Evolutionary conservation across 2,329 filamentous ascomycete species (phyloP).

Genomic region (Diaporthe citri): DNA sequence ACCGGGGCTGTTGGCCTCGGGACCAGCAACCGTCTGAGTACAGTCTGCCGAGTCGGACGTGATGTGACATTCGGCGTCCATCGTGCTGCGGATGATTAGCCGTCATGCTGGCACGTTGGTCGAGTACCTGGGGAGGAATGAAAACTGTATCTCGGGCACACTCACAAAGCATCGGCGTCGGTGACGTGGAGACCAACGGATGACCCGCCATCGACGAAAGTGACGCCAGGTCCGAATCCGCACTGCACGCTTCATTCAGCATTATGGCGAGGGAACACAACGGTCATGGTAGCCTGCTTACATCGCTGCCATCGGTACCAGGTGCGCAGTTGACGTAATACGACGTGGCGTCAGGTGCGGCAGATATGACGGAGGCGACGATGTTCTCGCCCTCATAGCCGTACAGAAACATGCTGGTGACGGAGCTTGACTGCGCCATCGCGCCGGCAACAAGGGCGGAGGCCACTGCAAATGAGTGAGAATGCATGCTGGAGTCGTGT

Average conservation of each 20-base stretch:
- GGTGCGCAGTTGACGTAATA: conserved; percentile 33
- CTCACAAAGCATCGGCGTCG: conserved; percentile 26
- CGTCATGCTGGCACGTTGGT: neutral
- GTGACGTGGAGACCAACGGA: conserved; percentile 31
- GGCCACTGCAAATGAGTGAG: conserved; percentile 14
- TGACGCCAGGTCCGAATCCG: conserved; percentile 35
- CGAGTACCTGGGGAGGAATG: neutral
- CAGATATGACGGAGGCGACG: conserved; percentile 36
- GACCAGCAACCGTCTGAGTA: conserved; percentile 12
- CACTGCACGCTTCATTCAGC: conserved; percentile 8
- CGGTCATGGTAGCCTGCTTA: neutral
- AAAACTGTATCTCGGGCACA: neutral
- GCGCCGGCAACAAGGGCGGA: conserved; percentile 26
- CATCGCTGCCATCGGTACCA: conserved; percentile 37
- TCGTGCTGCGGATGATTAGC: neutral
- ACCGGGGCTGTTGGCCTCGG: conserved; percentile 32
- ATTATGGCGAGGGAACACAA: neutral
- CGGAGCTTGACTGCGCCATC: conserved; percentile 35
- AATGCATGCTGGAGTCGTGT: neutral
- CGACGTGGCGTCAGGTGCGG: conserved; percentile 23
- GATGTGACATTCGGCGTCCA: neutral
- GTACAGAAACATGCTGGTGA: conserved; percentile 38
- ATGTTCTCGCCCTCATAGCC: conserved; percentile 38
- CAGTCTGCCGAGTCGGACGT: conserved; percentile 26
- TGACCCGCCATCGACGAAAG: conserved; percentile 26